phyloP scores from a whole-genome alignment of 176 grass and related monocot genomes.

The Bromus sterilis region DNA sequence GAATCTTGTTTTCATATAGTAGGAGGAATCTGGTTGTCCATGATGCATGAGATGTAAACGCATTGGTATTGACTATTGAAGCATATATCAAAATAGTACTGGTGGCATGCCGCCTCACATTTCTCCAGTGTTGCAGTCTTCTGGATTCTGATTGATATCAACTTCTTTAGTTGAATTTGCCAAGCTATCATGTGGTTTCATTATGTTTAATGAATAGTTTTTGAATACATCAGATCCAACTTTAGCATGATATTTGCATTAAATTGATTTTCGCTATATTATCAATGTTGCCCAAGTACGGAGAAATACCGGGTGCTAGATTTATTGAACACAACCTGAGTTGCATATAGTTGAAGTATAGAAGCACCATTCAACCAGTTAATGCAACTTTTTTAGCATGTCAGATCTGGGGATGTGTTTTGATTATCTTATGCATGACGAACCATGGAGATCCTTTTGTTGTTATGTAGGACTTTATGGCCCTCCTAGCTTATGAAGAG shows the following conservation, averaged over 20 bases:
- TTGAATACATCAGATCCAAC: neutral
- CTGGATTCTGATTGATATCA: neutral
- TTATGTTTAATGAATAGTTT: neutral
- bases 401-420: neutral
- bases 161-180: neutral
- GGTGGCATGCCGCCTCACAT: neutral
- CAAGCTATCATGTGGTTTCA: neutral
- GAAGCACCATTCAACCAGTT: neutral
- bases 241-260: neutral
- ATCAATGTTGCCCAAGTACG: neutral
- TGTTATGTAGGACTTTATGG: slow-evolving; percentile 69
- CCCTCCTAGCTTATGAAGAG: slow-evolving; percentile 84
- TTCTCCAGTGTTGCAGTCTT: neutral
- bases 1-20: neutral
- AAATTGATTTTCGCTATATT: neutral
- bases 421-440: neutral
- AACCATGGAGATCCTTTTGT: neutral
- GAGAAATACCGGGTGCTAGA: neutral
- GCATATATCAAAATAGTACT: neutral
- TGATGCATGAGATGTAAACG: neutral
- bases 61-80: neutral
- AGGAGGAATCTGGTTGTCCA: neutral
- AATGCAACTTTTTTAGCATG: neutral
- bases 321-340: neutral
- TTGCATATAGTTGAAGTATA: neutral